Conservation (phyloP, 106 monocot species). For the Posidonia australis region DNA sequence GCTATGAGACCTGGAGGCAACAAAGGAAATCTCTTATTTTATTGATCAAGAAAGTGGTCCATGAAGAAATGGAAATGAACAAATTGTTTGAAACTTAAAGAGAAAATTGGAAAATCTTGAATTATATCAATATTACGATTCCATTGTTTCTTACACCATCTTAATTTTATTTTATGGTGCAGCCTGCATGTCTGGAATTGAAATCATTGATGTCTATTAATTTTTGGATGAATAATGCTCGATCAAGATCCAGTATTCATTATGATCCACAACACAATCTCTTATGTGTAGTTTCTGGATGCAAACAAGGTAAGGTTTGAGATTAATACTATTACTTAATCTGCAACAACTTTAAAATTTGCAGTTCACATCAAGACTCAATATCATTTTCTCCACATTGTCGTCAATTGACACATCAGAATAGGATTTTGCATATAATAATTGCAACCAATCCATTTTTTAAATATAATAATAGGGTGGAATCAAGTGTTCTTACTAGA, state of each 20-base stretch:
- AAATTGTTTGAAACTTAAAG: background rate
- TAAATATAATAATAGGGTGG: too few species aligned
- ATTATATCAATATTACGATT: background rate
- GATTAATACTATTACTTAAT: background rate
- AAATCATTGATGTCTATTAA: constrained; percentile 61
- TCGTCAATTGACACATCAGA: too few species aligned
- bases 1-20: too few species aligned
- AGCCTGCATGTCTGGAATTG: constrained; percentile 54
- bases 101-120: background rate
- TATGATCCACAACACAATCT: constrained; percentile 97
- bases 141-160: constrained; percentile 1
- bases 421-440: too few species aligned
- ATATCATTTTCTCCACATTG: background rate
- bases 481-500: too few species aligned
- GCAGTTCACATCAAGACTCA: too few species aligned
- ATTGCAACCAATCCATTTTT: too few species aligned
- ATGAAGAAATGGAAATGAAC: too few species aligned
- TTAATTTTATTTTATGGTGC: constrained; percentile 10
- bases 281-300: constrained; percentile 72
- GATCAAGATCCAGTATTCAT: constrained; percentile 83
- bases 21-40: too few species aligned
- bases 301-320: constrained; percentile 52
- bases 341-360: too few species aligned
- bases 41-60: too few species aligned
- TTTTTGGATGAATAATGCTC: constrained; percentile 86